Evolutionary conservation across 1,284 basidiomycete genomes (phyloP).

Genomic region (Trametes sp.): DNA sequence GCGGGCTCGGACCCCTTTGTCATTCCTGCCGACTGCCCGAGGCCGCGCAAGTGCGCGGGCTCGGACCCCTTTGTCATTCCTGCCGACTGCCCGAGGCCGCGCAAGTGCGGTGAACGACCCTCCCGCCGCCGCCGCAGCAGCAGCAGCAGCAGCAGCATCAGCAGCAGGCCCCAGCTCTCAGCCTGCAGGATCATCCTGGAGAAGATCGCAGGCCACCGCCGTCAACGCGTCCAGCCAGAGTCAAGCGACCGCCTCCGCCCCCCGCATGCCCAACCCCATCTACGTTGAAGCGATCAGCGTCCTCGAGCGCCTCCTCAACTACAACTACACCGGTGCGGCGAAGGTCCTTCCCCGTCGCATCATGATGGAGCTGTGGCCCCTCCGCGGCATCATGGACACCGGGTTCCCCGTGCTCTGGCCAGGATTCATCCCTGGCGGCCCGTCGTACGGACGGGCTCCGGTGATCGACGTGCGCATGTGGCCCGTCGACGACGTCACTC

Average conservation of each 20-base stretch:
- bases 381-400: background rate
- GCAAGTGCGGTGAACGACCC: background rate
- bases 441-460: background rate
- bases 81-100: no score
- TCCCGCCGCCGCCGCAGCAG: background rate
- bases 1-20: no score
- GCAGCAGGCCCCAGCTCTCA: no score
- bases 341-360: background rate
- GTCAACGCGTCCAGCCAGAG: background rate
- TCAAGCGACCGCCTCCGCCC: background rate
- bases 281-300: background rate
- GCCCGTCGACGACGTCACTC: background rate
- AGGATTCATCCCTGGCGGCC: background rate
- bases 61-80: no score
- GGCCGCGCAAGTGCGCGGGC: no score
- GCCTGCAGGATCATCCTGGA: no score
- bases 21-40: no score
- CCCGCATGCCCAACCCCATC: background rate
- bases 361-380: background rate
- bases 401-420: background rate
- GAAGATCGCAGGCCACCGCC: background rate
- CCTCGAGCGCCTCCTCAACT: constrained; percentile 4
- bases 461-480: background rate
- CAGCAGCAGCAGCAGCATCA: no score
- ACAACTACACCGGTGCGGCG: background rate